A percentile compares a stretch with the other conserved stretches of the same genome.
Conservation (phyloP, 352 stramenopile species). For the Peronospora destructor region DNA sequence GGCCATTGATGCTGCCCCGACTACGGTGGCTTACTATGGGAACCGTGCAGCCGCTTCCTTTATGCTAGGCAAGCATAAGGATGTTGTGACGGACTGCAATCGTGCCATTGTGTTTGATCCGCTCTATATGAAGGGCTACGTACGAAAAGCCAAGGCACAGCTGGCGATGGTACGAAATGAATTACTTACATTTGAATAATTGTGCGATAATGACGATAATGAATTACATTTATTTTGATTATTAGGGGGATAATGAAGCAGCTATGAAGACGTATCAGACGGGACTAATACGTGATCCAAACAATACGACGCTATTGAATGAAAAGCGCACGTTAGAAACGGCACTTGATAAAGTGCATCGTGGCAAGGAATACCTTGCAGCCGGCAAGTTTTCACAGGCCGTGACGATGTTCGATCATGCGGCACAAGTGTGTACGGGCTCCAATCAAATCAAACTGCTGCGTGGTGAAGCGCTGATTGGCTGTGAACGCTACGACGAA, state of each 20-base stretch:
- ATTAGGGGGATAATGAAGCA: constrained; percentile 57
- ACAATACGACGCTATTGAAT: constrained; percentile 66
- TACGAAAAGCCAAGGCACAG: constrained; percentile 86
- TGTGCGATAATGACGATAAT: background rate
- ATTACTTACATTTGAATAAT: background rate
- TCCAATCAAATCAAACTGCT: constrained; percentile 65
- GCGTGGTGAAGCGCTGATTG: constrained; percentile 67
- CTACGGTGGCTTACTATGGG: constrained; percentile 82
- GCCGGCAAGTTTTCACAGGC: constrained; percentile 61
- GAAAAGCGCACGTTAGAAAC: constrained; percentile 78
- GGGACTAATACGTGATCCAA: constrained; percentile 65
- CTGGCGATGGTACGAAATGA: constrained; percentile 49
- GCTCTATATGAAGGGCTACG: constrained; percentile 87
- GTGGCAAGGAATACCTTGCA: constrained; percentile 61
- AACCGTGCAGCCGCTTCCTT: constrained; percentile 88
- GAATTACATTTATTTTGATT: background rate
- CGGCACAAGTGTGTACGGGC: constrained; percentile 58
- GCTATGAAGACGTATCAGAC: constrained; percentile 74
- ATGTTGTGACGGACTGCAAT: constrained; percentile 88
- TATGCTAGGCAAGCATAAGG: constrained; percentile 87
- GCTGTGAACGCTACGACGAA: constrained; percentile 75
- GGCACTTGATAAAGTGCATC: constrained; percentile 70
- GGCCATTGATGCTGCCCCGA: constrained; percentile 83
- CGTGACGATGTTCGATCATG: constrained; percentile 63
- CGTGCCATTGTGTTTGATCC: constrained; percentile 85